These are phyloP conservation scores for Citrus glauca DNA, from an alignment of 345 rosid species.

Conservation along the genomic window DNA sequence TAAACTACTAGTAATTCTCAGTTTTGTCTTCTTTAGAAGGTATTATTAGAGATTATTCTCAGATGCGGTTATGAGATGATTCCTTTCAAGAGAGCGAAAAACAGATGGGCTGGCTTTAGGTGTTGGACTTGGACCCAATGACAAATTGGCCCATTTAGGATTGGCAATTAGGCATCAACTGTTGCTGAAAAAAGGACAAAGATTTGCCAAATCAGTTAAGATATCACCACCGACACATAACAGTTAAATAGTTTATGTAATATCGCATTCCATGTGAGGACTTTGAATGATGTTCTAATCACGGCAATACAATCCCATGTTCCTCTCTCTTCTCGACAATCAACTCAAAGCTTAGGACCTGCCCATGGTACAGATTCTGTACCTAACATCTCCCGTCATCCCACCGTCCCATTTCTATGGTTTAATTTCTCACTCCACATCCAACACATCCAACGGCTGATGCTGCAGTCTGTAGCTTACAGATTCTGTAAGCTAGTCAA, in stretches of 20 bases:
- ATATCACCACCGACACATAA: conserved; percentile 3
- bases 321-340: not conserved
- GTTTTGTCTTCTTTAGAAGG: not conserved
- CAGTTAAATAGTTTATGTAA: not conserved
- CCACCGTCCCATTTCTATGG: too few relatives aligned
- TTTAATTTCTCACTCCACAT: too few relatives aligned
- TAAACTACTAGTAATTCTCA: not conserved
- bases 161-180: not conserved
- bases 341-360: not conserved
- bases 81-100: not conserved
- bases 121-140: too few relatives aligned
- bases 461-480: too few relatives aligned
- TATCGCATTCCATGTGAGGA: conserved; percentile 23
- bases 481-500: too few relatives aligned
- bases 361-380: too few relatives aligned
- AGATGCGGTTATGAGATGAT: too few relatives aligned
- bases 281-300: conserved; percentile 18
- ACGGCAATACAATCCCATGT: conserved; percentile 30
- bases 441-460: too few relatives aligned
- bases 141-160: too few relatives aligned
- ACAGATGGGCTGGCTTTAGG: not conserved
- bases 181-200: not conserved
- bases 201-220: not conserved
- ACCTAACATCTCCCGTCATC: too few relatives aligned
- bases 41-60: not conserved